Percentiles rank a stretch among this genome's conserved stretches.
Conservation (phyloP, 441 rosid genomes). For the Populus tomentosa region DNA sequence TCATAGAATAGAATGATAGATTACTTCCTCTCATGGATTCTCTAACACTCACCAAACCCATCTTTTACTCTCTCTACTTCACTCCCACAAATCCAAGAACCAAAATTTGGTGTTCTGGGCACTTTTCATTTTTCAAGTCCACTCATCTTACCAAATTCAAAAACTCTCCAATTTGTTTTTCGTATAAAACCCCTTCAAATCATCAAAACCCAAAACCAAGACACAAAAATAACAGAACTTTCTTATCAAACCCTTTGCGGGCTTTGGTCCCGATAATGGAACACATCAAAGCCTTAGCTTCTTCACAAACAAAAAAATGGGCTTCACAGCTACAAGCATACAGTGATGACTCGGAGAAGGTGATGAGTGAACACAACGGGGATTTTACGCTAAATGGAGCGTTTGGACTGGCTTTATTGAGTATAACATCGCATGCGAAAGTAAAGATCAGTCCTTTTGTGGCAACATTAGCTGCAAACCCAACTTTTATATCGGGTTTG, state of each 20-base stretch:
- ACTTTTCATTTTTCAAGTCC: constrained; percentile 26
- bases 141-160: constrained; percentile 20
- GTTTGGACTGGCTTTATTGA: constrained; percentile 65
- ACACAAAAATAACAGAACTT: constrained; percentile 1
- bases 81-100: background rate
- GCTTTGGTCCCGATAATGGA: constrained; percentile 26
- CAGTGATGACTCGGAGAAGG: constrained; percentile 37
- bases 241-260: background rate
- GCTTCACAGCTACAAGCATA: constrained; percentile 39
- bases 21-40: background rate
- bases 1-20: background rate
- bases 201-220: constrained; percentile 17
- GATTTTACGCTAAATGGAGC: constrained; percentile 47
- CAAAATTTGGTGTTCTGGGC: background rate
- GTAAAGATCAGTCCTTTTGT: constrained; percentile 76
- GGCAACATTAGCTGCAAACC: constrained; percentile 72
- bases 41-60: constrained; percentile 7
- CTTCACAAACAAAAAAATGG: constrained; percentile 37
- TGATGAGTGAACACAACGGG: constrained; percentile 20
- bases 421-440: constrained; percentile 71
- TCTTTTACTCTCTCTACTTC: background rate
- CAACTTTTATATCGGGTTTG: constrained; percentile 77
- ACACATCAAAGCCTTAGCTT: background rate
- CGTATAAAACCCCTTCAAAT: constrained; percentile 26
- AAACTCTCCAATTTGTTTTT: constrained; percentile 32